Evolutionary conservation across 139 green algal genomes (phyloP), one percentile per base, ranked within the genome.

Genomic region (Haematococcus lacustris): DNA sequence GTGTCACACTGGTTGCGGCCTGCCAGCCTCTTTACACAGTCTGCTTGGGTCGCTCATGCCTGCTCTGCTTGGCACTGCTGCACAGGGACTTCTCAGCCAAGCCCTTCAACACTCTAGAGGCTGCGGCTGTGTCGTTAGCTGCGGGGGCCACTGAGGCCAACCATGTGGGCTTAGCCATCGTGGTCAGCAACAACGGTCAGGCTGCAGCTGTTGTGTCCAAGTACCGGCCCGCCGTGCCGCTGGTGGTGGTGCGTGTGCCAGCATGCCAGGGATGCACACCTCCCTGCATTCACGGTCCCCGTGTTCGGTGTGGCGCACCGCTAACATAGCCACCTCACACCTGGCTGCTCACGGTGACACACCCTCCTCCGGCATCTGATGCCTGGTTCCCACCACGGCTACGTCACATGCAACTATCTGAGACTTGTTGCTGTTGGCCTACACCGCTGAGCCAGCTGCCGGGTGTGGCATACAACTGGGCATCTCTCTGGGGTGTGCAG

Each of bases 101-200:
- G 79, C 85, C 85, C 25, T 86, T 90, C 75, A 82, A 73, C 65
- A 85, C 82, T 25, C 51, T 84, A 13, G 78, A 87, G 74, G 77
- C 76, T 3, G 69, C 80, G 1, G 79, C 78, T 1, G 68, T 82
- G 43, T 69, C 77, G 3, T 32, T 84, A 51, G 77, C 78, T 7
- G 57, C 80, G 57, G 62, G 73, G 2, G 73, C 65, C 57, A 74
- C 79, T 39, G 78, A 88, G 61, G 60, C 69, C 47, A 72, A 72
- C 32, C 32, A 65, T 38, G 57, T 88, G 17, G 71, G 39, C 32
- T 59, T 86, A 68, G 77, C 70, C 26, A 40, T 86, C 6, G 81
- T 86, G 28, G 59, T 86, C 17, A 78, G 67, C 43, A 66, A 84
- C 57, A 73, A 3, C 26, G 83, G 80, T 3, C 50, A 66, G 1